phyloP scores from a whole-genome alignment of 352 stramenopile species.

The Phytopythium delawarense region DNA sequence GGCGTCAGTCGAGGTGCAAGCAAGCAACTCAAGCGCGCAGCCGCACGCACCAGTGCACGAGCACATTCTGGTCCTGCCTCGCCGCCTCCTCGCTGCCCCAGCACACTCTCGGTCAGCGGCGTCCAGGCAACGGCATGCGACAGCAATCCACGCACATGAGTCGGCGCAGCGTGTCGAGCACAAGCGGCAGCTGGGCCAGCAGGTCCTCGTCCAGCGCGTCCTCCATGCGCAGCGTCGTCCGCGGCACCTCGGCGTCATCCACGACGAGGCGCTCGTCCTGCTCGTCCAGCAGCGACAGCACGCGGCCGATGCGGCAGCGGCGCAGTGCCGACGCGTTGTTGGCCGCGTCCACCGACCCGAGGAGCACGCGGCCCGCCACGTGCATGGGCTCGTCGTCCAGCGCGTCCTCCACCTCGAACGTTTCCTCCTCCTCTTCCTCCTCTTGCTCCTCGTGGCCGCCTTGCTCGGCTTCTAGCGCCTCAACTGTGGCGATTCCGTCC shows the following conservation, averaged over 20 bases:
- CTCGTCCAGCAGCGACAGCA: conserved; percentile 36
- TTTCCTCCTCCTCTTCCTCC: conserved; percentile 34
- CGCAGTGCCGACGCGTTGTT: conserved; percentile 35
- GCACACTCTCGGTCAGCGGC: too few species aligned
- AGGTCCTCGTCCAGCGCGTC: conserved; percentile 52
- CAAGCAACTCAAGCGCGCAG: neutral
- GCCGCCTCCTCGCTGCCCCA: conserved; percentile 27
- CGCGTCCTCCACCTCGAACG: conserved; percentile 52
- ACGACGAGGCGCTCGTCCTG: conserved; percentile 17
- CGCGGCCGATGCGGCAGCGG: conserved; percentile 28
- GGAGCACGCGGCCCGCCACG: conserved; percentile 35
- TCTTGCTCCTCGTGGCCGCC: conserved; percentile 47
- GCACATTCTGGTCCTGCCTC: conserved; percentile 34
- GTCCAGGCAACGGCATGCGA: neutral
- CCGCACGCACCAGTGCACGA: conserved; percentile 61
- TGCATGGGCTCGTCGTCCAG: conserved; percentile 57
- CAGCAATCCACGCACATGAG: conserved; percentile 23
- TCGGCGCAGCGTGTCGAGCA: conserved; percentile 30
- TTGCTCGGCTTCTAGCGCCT: conserved; percentile 10
- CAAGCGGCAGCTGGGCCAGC: conserved; percentile 32
- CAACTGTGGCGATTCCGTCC: neutral
- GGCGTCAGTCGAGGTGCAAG: neutral
- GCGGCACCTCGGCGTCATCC: conserved; percentile 5
- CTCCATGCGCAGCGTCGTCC: conserved; percentile 36
- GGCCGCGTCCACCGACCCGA: conserved; percentile 70